Percentiles rank a stretch among this genome's conserved stretches.
Evolutionary conservation across 2,329 filamentous ascomycete genomes (phyloP).

Genomic region (Trichoderma sp.): DNA sequence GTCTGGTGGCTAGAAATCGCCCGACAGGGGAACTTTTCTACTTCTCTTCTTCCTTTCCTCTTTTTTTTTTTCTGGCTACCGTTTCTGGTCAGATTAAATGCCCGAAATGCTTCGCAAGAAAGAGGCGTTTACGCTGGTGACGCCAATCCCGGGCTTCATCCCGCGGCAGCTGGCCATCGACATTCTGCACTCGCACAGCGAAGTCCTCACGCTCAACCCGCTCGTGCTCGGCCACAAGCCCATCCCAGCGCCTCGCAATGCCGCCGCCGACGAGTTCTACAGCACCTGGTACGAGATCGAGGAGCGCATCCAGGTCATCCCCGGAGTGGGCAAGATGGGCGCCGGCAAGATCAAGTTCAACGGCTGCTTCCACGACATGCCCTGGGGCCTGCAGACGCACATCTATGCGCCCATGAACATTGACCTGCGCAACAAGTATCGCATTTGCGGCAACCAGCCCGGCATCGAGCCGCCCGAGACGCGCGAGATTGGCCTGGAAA

Average conservation of each 20-base stretch:
- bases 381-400: conserved; percentile 71
- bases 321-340: conserved; percentile 65
- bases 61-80: not conserved
- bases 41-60: not conserved
- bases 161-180: conserved; percentile 72
- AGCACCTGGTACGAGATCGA: conserved; percentile 74
- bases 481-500: conserved; percentile 61
- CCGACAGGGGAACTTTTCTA: not conserved
- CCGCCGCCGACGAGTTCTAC: conserved; percentile 69
- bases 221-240: conserved; percentile 65
- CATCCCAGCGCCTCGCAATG: conserved; percentile 67
- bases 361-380: conserved; percentile 71
- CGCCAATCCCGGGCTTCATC: conserved; percentile 69
- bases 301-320: conserved; percentile 68
- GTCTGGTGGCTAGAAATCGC: not conserved
- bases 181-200: conserved; percentile 69
- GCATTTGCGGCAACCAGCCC: conserved; percentile 68
- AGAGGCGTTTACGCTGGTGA: conserved; percentile 67
- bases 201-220: conserved; percentile 71
- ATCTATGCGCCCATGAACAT: conserved; percentile 68
- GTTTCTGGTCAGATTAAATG: not conserved
- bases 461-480: conserved; percentile 63
- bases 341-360: conserved; percentile 68
- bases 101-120: conserved; percentile 61
- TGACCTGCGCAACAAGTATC: conserved; percentile 68